Conservation (phyloP, 2,329 filamentous ascomycete species). For the Calonectria hawksworthii region DNA sequence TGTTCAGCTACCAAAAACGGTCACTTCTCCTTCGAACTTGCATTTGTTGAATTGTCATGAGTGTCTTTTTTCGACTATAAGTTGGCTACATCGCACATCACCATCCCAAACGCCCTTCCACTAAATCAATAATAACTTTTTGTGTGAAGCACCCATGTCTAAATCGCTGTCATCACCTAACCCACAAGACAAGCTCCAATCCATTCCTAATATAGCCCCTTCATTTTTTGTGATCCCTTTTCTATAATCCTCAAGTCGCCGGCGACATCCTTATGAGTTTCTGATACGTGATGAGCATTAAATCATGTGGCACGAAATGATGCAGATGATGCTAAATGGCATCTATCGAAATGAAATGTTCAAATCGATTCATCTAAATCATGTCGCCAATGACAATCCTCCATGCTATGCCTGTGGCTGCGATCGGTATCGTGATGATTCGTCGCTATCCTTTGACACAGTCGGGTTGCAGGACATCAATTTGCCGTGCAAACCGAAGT, state of each 20-base stretch:
- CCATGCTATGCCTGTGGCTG: constrained; percentile 33
- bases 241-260: constrained; percentile 4
- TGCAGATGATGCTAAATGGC: not conserved
- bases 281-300: not conserved
- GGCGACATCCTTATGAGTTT: not conserved
- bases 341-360: not conserved
- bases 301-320: not conserved
- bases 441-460: constrained; percentile 10
- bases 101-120: constrained; percentile 1
- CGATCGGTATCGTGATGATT: constrained; percentile 20
- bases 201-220: not conserved
- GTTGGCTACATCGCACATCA: not conserved
- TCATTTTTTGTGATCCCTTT: not conserved
- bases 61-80: not conserved
- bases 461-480: not conserved
- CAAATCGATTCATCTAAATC: constrained; percentile 15
- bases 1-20: not conserved
- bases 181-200: not conserved
- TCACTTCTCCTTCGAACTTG: too few relatives aligned
- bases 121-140: constrained; percentile 1
- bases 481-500: not conserved
- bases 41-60: not conserved
- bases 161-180: constrained; percentile 1
- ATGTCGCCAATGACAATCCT: constrained; percentile 10
- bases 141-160: not conserved